These are phyloP conservation scores for Calonectria ilicicola DNA, from an alignment of 2,329 filamentous ascomycete genomes.

Conservation along the genomic window DNA sequence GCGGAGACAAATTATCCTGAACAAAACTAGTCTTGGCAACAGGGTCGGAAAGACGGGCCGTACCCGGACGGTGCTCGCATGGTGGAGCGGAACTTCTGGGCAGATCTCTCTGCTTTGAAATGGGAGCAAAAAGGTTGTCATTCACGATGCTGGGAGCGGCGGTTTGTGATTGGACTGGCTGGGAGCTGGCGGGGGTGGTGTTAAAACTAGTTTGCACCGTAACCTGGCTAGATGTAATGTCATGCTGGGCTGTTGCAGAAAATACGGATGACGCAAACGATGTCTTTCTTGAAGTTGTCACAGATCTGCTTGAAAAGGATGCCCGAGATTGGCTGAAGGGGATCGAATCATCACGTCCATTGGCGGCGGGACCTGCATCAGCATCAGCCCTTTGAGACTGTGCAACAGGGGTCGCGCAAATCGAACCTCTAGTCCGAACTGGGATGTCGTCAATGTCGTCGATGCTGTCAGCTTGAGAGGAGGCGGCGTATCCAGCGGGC, in stretches of 20 bases:
- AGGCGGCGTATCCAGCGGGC: background rate
- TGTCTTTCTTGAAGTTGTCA: constrained; percentile 47
- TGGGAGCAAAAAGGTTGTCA: background rate
- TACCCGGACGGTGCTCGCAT: constrained; percentile 37
- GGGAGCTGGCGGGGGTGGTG: background rate
- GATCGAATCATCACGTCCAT: background rate
- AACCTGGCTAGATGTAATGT: constrained; percentile 46
- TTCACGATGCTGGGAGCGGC: background rate
- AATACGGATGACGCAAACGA: constrained; percentile 50
- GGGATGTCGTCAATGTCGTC: constrained; percentile 32
- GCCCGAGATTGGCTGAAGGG: constrained; percentile 25
- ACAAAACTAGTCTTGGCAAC: background rate
- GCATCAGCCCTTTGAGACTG: constrained; percentile 23
- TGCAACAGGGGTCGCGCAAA: constrained; percentile 16
- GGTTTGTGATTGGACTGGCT: background rate
- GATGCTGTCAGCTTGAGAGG: constrained; percentile 21
- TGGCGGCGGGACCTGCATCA: constrained; percentile 25
- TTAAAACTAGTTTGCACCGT: constrained; percentile 37
- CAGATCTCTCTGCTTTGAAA: too few relatives aligned
- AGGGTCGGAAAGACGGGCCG: constrained; percentile 19
- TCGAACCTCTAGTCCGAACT: constrained; percentile 35
- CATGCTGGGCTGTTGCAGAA: constrained; percentile 41
- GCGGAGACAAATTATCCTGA: background rate
- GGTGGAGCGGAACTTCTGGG: constrained; percentile 5
- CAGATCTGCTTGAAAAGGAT: constrained; percentile 39